Evolutionary conservation across 257 asterid species (phyloP).

Genomic region (Dorcoceras hygrometricum): DNA sequence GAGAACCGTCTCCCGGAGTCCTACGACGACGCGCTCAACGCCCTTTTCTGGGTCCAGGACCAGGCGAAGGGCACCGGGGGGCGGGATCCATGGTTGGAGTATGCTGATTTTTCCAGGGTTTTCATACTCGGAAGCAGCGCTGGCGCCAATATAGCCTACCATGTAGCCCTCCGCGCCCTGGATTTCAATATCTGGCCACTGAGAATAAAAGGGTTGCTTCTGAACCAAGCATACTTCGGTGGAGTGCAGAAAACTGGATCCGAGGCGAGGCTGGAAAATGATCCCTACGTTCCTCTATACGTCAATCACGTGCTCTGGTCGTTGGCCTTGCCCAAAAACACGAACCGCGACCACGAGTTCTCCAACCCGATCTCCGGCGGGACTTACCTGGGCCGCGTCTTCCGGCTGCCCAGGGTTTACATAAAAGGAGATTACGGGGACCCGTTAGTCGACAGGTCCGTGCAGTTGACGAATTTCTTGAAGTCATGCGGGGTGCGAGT

Average conservation of each 20-base stretch:
- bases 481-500: background rate
- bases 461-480: slow-evolving; percentile 11
- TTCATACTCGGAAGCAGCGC: slow-evolving; percentile 25
- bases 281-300: slow-evolving; percentile 26
- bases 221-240: slow-evolving; percentile 37
- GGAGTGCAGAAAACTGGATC: slow-evolving; percentile 31
- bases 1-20: slow-evolving; percentile 47
- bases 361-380: slow-evolving; percentile 15
- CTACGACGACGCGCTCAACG: slow-evolving; percentile 38
- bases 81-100: slow-evolving; percentile 35
- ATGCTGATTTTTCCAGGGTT: slow-evolving; percentile 28
- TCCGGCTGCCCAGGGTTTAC: background rate
- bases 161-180: slow-evolving; percentile 15
- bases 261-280: slow-evolving; percentile 25
- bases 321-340: slow-evolving; percentile 22
- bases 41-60: slow-evolving; percentile 29
- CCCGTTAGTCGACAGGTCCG: slow-evolving; percentile 20
- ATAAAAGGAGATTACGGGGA: slow-evolving; percentile 9
- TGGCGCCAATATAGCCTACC: slow-evolving; percentile 26
- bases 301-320: slow-evolving; percentile 33
- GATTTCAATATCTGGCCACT: slow-evolving; percentile 13
- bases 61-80: slow-evolving; percentile 31
- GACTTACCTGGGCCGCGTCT: background rate
- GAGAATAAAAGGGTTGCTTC: slow-evolving; percentile 18
- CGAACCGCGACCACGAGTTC: slow-evolving; percentile 27